These are phyloP conservation scores for Corchorus olitorius DNA, from an alignment of 345 rosid genomes.

Conservation along the genomic window DNA sequence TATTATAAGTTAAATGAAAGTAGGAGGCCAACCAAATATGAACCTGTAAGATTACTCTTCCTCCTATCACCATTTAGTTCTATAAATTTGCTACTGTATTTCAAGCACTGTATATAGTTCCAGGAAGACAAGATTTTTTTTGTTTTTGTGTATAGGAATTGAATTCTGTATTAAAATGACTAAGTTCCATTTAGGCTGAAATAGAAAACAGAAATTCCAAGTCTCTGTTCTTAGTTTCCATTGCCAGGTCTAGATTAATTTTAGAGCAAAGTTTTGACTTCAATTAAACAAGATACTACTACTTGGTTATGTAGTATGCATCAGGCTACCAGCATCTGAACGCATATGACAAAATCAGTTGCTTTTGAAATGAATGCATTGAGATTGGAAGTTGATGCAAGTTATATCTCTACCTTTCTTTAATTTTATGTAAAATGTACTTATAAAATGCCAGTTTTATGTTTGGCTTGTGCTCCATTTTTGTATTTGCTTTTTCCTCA, in stretches of 20 bases:
- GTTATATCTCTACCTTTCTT: neutral
- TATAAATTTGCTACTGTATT: too few relatives aligned
- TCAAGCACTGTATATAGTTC: neutral
- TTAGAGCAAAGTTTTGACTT: neutral
- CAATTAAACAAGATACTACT: too few relatives aligned
- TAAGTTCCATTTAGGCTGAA: neutral
- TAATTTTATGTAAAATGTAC: neutral
- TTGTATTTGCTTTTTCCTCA: too few relatives aligned
- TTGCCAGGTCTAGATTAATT: neutral
- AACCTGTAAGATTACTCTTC: conserved; percentile 58
- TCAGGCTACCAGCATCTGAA: too few relatives aligned
- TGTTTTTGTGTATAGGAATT: neutral
- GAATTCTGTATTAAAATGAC: neutral
- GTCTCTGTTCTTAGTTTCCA: neutral
- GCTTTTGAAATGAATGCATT: conserved; percentile 5
- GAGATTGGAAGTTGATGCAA: neutral
- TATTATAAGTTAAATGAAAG: neutral
- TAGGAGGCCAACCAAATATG: conserved; percentile 60
- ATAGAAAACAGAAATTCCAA: neutral
- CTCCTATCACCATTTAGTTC: too few relatives aligned
- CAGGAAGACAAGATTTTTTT: neutral
- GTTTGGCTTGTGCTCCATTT: too few relatives aligned
- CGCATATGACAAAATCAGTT: neutral
- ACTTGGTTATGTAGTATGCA: too few relatives aligned
- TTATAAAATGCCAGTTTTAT: neutral